A percentile compares a stretch with the other conserved stretches of the same genome.
Evolutionary conservation across 202 grass and related monocot species (phyloP).

Genomic region (Setaria italica): DNA sequence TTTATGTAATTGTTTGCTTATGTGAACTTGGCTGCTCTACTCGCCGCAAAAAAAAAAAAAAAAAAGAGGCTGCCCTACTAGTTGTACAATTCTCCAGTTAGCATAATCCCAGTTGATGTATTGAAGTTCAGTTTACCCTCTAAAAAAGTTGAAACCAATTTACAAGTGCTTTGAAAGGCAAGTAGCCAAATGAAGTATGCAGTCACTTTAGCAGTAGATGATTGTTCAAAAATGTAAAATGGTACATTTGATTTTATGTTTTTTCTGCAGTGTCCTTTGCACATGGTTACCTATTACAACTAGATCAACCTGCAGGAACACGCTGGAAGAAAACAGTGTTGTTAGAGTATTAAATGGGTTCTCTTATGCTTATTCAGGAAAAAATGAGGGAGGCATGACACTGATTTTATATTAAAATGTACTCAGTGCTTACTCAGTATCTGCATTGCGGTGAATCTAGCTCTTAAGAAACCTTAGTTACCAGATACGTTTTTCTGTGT

Average conservation of each 20-base stretch:
- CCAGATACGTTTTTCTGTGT: too few relatives aligned
- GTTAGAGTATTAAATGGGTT: not conserved
- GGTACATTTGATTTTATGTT: not conserved
- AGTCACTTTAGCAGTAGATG: conserved; percentile 2
- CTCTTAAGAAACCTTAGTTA: too few relatives aligned
- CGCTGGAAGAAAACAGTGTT: not conserved
- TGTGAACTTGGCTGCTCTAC: too few relatives aligned
- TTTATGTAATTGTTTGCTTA: not conserved
- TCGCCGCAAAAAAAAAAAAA: too few relatives aligned
- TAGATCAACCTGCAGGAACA: not conserved
- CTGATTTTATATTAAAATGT: too few relatives aligned
- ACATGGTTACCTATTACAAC: not conserved
- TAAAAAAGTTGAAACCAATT: not conserved
- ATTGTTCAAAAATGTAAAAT: not conserved
- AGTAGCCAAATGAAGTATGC: conserved; percentile 6
- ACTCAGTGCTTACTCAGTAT: too few relatives aligned
- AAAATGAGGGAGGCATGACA: too few relatives aligned
- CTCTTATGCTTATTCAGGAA: not conserved
- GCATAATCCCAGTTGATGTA: not conserved
- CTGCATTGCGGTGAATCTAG: too few relatives aligned
- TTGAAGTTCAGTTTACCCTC: not conserved
- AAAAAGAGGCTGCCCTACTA: too few relatives aligned
- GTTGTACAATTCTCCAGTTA: not conserved
- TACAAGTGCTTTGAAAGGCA: conserved; percentile 5
- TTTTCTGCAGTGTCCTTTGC: not conserved